Base-by-base conservation (phyloP, 225 moss, liverwort and hornwort species). In the Bryoerythrophyllum caledonicum region DNA sequence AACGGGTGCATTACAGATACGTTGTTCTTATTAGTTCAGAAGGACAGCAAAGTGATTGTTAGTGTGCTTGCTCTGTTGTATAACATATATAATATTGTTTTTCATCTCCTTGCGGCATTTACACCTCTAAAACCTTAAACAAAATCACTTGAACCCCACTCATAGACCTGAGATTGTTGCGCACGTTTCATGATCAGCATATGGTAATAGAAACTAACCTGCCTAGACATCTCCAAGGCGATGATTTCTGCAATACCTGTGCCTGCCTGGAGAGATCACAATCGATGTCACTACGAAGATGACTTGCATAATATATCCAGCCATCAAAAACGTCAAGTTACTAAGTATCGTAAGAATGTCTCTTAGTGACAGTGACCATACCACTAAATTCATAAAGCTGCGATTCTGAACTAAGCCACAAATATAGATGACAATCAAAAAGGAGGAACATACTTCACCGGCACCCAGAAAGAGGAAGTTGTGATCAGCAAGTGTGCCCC, bases 211-310 rank as follows among this genome's bases (percentile, higher is more conserved):
- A 20, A 80, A 76, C 81, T 71, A 75, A 92, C 90, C 90, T 88
- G 88, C 82, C 61, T 88, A 63, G 84, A 83, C 40, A 92, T 79
- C 74, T 90, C 79, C 67, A 90, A 78, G 63, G 90, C 84, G 49
- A 92, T 74, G 64, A 90, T 83, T 74, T 92, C 90, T 56, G 90
- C 90, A 72, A 92, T 88, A 65, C 90, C 90, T 32, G 90, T 88
- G 35, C 92, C 88, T 62, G 88, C 92, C 88, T 90, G 70, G 23
- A 80, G 65, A 71, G 65, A 65, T 65, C 12, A 59, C 48, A 61
- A 28, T 70, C 25, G 21, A 30, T 58, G 43, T 60, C 21, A 74
- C 15, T 19, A 15, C 16, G 23, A 52, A 28, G 61, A 78, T 14
- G 53, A 70, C 28, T 69, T 27, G 40, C 15, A 53, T 32, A 63